Percentiles rank a stretch among this genome's conserved stretches.
Conservation (phyloP, 768 basidiomycete genomes). For the Tricholoma flavovirens region DNA sequence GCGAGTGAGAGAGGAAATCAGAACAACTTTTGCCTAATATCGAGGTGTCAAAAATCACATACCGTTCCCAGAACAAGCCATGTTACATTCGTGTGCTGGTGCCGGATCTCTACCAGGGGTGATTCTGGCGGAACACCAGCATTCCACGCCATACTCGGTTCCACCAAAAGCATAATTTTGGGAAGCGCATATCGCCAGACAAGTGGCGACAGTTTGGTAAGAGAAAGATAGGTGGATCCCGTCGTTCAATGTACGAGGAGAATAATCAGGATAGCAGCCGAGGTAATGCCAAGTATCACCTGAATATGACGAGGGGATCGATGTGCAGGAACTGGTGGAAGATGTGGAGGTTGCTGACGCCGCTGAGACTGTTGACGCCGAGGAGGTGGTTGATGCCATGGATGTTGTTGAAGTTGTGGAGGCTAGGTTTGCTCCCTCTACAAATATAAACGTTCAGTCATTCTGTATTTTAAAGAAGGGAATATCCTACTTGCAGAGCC, state of each 20-base stretch:
- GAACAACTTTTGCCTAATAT: neutral
- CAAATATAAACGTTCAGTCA: neutral
- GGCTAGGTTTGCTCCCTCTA: neutral
- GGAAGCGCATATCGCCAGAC: constrained; percentile 21
- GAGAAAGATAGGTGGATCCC: constrained; percentile 12
- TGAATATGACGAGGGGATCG: neutral
- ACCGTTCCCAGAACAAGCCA: constrained; percentile 28
- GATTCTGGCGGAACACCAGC: constrained; percentile 25
- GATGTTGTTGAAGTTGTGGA: constrained; percentile 8
- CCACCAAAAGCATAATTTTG: constrained; percentile 25
- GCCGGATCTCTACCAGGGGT: constrained; percentile 13
- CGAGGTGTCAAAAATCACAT: constrained; percentile 4
- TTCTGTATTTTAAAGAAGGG: neutral
- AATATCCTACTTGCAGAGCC: constrained; percentile 42
- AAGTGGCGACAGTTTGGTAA: constrained; percentile 23
- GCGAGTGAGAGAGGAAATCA: neutral
- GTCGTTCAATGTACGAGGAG: constrained; percentile 17
- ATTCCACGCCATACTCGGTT: constrained; percentile 28
- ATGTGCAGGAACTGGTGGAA: constrained; percentile 16
- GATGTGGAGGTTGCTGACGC: constrained; percentile 12
- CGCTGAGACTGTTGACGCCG: constrained; percentile 11
- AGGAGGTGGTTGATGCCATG: constrained; percentile 11
- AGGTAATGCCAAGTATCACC: constrained; percentile 12
- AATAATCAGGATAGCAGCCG: constrained; percentile 16
- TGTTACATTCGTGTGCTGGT: constrained; percentile 23